Conservation (phyloP, 306 rosid species). For the Ochetophila trinervis region DNA sequence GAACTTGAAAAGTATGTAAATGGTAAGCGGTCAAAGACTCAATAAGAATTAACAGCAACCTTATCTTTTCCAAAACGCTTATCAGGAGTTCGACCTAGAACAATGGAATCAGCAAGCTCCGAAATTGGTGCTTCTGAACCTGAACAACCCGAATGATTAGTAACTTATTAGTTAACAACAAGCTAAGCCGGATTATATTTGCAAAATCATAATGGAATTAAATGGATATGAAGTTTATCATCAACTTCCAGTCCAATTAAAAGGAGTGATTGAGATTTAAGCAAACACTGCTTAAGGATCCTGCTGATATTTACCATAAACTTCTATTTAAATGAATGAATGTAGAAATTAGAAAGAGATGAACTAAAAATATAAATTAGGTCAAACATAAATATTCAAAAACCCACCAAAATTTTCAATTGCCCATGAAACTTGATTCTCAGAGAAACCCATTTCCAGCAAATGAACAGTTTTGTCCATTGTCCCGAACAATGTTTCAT, state of each 20-base stretch:
- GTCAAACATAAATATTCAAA: slow-evolving; percentile 12
- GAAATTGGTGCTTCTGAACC: slow-evolving; percentile 65
- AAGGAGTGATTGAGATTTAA: too few relatives aligned
- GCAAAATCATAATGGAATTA: too few relatives aligned
- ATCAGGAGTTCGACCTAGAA: slow-evolving; percentile 54
- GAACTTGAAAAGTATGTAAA: too few relatives aligned
- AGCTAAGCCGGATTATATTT: slow-evolving; percentile 16
- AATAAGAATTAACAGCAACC: slow-evolving; percentile 38
- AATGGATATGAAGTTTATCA: too few relatives aligned
- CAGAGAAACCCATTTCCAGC: slow-evolving; percentile 96
- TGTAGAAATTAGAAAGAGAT: too few relatives aligned
- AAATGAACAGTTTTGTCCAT: slow-evolving; percentile 83
- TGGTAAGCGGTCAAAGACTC: not conserved
- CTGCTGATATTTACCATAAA: too few relatives aligned
- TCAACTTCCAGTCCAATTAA: too few relatives aligned
- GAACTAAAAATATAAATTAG: not conserved
- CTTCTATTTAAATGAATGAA: too few relatives aligned
- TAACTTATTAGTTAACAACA: slow-evolving; percentile 15
- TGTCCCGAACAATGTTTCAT: slow-evolving; percentile 73
- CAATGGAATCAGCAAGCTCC: slow-evolving; percentile 65
- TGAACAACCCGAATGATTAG: slow-evolving; percentile 37
- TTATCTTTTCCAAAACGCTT: slow-evolving; percentile 37
- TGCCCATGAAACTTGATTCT: slow-evolving; percentile 80
- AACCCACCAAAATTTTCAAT: slow-evolving; percentile 75
- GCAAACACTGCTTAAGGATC: too few relatives aligned